Evolutionary conservation across 2,329 filamentous ascomycete species (phyloP), one percentile per base, ranked within the genome.

Genomic region (Alternaria sp.): DNA sequence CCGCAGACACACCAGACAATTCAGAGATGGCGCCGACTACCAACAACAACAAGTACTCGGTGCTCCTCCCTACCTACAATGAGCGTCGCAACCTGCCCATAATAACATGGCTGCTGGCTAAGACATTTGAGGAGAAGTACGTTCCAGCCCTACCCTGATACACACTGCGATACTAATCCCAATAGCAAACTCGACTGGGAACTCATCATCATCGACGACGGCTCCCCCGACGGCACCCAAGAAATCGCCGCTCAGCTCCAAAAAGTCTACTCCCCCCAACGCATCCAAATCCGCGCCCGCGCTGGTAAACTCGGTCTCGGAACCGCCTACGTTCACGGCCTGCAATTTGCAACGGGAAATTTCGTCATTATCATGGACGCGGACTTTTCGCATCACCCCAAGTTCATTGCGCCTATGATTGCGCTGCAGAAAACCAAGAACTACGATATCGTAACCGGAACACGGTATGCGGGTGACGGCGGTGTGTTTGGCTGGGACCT

Each of bases 321-420:
- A 69, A 97, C 94, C 3, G 94, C 94, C 48, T 98, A 98, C 81
- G 92, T 97, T 37, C 93, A 97, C 80, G 94, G 94, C 51, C 85
- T 99, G 60, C 87, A 97, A 78, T 98, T 91, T 77, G 90, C 86
- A 24, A 93, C 88, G 23, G 95, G 95, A 72, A 97, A 96, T 85
- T 98, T 88, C 76, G 92, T 99, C 77, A 92, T 99, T 84, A 99
- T 99, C 85, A 99, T 99, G 95, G 95, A 99, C 83, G 95, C 96
- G 80, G 95, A 99, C 82, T 99, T 99, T 85, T 92, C 88, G 71
- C 95, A 99, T 83, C 95, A 99, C 84, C 95, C 95, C 76, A 99
- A 98, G 82, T 99, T 98, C 86, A 97, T 99, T 80, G 89, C 93
- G 53, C 84, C 89, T 75, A 98, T 99, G 92, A 92, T 99, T 72